Evolutionary conservation across 2,329 filamentous ascomycete species (phyloP).

Genomic region (Xylariaceae sp.): DNA sequence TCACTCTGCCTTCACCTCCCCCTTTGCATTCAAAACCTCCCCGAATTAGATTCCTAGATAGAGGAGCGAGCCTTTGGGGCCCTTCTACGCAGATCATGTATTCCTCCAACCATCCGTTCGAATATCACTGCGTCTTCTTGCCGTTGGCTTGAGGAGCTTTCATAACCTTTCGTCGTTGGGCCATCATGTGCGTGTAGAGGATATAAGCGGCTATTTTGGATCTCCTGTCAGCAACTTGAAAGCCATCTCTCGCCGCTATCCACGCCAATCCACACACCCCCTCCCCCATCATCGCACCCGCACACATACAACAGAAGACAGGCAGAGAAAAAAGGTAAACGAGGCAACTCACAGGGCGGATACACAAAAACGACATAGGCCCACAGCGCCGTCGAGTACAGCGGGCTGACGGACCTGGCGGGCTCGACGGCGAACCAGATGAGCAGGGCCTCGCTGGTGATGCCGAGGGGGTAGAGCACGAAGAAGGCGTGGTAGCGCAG

Average conservation of each 20-base stretch:
- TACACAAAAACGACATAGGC: constrained; percentile 77
- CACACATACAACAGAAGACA: constrained; percentile 12
- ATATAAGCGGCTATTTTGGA: constrained; percentile 65
- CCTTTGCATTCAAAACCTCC: too few species aligned
- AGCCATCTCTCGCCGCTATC: too few species aligned
- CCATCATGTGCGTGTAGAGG: constrained; percentile 92
- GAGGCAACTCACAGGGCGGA: constrained; percentile 62
- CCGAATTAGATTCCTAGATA: too few species aligned
- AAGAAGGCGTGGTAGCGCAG: constrained; percentile 91
- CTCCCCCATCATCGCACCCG: not conserved
- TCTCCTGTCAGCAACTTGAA: too few species aligned
- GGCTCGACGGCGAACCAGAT: constrained; percentile 67
- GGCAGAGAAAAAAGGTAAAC: constrained; percentile 1
- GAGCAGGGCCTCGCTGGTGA: constrained; percentile 79
- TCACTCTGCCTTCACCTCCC: too few species aligned
- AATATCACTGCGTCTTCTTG: constrained; percentile 33
- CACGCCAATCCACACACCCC: too few species aligned
- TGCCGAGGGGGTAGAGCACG: constrained; percentile 87
- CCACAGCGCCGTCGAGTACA: constrained; percentile 62
- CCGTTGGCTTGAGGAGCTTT: constrained; percentile 52
- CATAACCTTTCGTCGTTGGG: constrained; percentile 77
- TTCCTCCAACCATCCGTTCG: too few species aligned
- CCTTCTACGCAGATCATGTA: too few species aligned
- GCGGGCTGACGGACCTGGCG: constrained; percentile 36
- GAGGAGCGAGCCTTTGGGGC: too few species aligned